Evolutionary conservation across 2,329 filamentous ascomycete genomes (phyloP).

Genomic region (Aspergillus sp.): DNA sequence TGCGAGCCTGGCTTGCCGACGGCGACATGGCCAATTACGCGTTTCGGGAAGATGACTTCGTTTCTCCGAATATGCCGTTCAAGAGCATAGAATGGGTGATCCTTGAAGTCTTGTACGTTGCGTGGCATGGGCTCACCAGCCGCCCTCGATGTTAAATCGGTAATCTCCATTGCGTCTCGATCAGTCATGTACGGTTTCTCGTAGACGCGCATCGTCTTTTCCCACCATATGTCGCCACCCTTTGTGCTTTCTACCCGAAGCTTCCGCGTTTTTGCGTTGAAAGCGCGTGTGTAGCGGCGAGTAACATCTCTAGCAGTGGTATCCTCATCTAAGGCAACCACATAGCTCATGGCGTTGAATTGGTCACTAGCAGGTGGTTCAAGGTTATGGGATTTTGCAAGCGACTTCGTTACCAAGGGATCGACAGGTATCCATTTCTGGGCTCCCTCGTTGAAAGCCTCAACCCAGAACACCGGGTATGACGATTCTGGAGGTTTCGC

Average conservation of each 20-base stretch:
- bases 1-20: slow-evolving; percentile 29
- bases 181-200: slow-evolving; percentile 44
- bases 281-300: slow-evolving; percentile 74
- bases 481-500: slow-evolving; percentile 56
- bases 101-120: slow-evolving; percentile 78
- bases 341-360: slow-evolving; percentile 72
- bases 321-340: slow-evolving; percentile 74
- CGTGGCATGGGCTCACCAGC: slow-evolving; percentile 74
- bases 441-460: slow-evolving; percentile 73
- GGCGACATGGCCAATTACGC: slow-evolving; percentile 69
- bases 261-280: slow-evolving; percentile 80
- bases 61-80: slow-evolving; percentile 75
- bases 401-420: slow-evolving; percentile 67
- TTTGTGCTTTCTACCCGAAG: slow-evolving; percentile 63
- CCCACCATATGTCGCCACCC: slow-evolving; percentile 49
- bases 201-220: slow-evolving; percentile 34
- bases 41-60: slow-evolving; percentile 67
- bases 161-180: slow-evolving; percentile 75
- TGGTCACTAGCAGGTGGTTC: slow-evolving; percentile 74
- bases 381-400: slow-evolving; percentile 64
- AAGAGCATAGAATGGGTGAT: slow-evolving; percentile 73
- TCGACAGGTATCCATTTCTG: slow-evolving; percentile 92
- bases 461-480: slow-evolving; percentile 88
- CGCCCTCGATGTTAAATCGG: slow-evolving; percentile 61
- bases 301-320: slow-evolving; percentile 77